These are phyloP conservation scores for Santalum album DNA, from an alignment of 164 flowering plant species.

Conservation along the genomic window DNA sequence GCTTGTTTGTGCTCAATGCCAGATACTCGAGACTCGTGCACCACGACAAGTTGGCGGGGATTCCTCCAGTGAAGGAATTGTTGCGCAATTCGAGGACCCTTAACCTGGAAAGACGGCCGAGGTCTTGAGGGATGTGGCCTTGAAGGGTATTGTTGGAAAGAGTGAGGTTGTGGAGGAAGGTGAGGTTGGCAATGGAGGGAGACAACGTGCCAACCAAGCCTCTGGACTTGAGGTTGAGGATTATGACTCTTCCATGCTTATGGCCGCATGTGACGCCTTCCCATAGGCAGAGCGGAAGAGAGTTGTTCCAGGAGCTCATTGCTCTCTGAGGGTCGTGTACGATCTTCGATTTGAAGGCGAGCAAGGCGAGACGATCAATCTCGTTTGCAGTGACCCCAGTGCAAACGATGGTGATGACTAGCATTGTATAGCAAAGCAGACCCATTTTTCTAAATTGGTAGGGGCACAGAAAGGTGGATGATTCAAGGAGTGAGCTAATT, in stretches of 20 bases:
- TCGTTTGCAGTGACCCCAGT: too few species aligned
- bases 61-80: constrained; percentile 25
- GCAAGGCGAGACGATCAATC: too few species aligned
- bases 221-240: background rate
- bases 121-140: constrained; percentile 31
- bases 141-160: constrained; percentile 21
- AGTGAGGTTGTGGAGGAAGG: constrained; percentile 21
- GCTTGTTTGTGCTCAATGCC: constrained; percentile 24
- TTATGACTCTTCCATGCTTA: constrained; percentile 5
- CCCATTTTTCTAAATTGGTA: too few species aligned
- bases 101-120: constrained; percentile 31
- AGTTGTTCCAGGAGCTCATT: constrained; percentile 10
- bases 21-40: constrained; percentile 20
- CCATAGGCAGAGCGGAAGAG: constrained; percentile 10
- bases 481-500: too few species aligned
- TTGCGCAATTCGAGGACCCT: constrained; percentile 13
- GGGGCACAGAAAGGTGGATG: too few species aligned
- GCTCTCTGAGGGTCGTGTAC: background rate
- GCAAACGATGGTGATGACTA: too few species aligned
- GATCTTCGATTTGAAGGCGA: too few species aligned
- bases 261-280: constrained; percentile 4
- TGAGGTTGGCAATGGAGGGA: constrained; percentile 15
- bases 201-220: constrained; percentile 9
- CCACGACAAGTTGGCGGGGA: constrained; percentile 24
- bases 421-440: too few species aligned